phyloP scores from a whole-genome alignment of 179 eudicot genomes.

The Actinidia chinensis region DNA sequence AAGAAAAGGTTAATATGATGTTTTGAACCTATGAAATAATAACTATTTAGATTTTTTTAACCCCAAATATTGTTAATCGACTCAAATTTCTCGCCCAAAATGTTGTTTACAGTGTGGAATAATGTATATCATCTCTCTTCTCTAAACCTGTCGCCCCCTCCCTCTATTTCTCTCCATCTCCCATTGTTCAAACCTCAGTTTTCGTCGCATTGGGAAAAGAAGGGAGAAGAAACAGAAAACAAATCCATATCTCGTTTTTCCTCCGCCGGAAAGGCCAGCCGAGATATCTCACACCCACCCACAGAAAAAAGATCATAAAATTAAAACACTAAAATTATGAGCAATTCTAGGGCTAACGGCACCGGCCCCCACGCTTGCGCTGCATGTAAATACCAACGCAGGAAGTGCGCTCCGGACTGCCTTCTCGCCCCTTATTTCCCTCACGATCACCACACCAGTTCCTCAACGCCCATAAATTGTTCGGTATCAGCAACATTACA shows the following conservation, averaged over 20 bases:
- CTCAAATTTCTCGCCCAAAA: no score
- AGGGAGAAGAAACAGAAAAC: constrained; percentile 29
- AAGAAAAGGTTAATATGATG: no score
- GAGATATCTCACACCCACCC: constrained; percentile 50
- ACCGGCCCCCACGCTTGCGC: constrained; percentile 68
- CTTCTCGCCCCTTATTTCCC: constrained; percentile 63
- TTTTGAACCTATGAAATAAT: no score
- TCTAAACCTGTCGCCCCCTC: constrained; percentile 21
- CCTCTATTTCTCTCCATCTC: constrained; percentile 32
- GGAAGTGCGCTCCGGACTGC: constrained; percentile 63
- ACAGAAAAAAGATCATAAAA: constrained; percentile 12
- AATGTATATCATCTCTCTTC: no score
- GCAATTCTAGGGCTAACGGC: constrained; percentile 24
- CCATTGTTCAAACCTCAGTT: constrained; percentile 19
- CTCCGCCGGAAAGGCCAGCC: constrained; percentile 66
- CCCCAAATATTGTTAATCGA: no score
- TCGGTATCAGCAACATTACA: constrained; percentile 64
- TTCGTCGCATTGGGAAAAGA: constrained; percentile 33
- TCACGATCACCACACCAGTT: constrained; percentile 50
- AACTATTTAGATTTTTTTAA: no score
- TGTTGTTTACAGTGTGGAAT: no score
- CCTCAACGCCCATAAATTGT: constrained; percentile 59
- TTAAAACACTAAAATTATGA: not conserved
- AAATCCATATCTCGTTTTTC: constrained; percentile 19
- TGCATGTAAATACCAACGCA: constrained; percentile 67